Evolutionary conservation across 495 filamentous ascomycete species (phyloP).

Genomic region (Elaphomyces granulatus): DNA sequence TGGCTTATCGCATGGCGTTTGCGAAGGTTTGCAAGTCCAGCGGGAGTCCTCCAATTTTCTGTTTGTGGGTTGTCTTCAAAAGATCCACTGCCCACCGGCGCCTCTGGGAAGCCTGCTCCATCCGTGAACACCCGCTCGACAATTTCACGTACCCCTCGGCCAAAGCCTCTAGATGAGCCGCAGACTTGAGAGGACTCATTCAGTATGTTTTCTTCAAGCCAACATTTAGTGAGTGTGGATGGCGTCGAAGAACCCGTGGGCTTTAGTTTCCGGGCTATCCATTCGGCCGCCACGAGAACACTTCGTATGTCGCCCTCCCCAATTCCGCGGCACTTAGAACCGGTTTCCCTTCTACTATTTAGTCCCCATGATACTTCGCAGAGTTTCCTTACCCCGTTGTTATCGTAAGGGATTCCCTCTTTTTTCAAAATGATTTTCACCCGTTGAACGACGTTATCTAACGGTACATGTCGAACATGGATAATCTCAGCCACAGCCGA

Average conservation of each 20-base stretch:
- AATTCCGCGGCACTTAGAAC: slow-evolving; percentile 36
- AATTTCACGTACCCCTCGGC: slow-evolving; percentile 64
- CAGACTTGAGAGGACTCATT: slow-evolving; percentile 57
- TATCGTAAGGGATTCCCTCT: slow-evolving; percentile 74
- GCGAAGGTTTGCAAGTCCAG: slow-evolving; percentile 53
- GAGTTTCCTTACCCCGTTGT: slow-evolving; percentile 72
- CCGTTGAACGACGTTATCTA: slow-evolving; percentile 72
- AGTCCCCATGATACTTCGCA: slow-evolving; percentile 94
- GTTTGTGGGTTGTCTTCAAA: slow-evolving; percentile 22
- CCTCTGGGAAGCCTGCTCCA: slow-evolving; percentile 68
- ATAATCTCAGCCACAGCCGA: slow-evolving; percentile 76
- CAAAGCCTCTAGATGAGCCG: slow-evolving; percentile 60
- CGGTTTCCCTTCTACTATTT: slow-evolving; percentile 44
- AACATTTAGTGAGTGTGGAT: slow-evolving; percentile 53
- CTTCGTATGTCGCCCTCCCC: slow-evolving; percentile 85
- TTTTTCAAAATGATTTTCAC: slow-evolving; percentile 70
- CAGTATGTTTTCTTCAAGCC: slow-evolving; percentile 70
- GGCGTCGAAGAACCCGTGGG: slow-evolving; percentile 26
- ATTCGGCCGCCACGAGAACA: slow-evolving; percentile 87
- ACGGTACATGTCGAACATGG: slow-evolving; percentile 75
- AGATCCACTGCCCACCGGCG: slow-evolving; percentile 20
- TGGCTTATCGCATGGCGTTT: slow-evolving; percentile 67
- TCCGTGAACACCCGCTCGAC: slow-evolving; percentile 76
- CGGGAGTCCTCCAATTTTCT: slow-evolving; percentile 16
- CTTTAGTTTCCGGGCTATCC: slow-evolving; percentile 72